Evolutionary conservation across 768 basidiomycete species (phyloP).

Genomic region (Mrakia frigida): DNA sequence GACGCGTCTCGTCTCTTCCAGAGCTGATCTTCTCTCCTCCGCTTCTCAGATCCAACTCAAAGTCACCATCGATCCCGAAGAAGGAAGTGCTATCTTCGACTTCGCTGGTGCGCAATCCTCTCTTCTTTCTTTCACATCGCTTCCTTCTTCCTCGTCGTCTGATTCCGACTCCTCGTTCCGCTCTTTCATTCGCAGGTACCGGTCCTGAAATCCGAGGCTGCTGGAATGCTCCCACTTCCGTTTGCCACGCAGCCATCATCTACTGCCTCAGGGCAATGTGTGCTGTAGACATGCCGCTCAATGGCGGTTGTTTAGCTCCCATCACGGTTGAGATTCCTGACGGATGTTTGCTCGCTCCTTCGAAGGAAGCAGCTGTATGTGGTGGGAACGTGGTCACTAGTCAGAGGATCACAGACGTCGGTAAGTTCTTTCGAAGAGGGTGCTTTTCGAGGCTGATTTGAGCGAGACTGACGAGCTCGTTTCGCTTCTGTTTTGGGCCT

Average conservation of each 20-base stretch:
- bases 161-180: background rate
- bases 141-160: background rate
- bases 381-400: slow-evolving; percentile 34
- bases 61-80: slow-evolving; percentile 34
- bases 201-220: slow-evolving; percentile 21
- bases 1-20: background rate
- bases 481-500: background rate
- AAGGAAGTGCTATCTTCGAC: slow-evolving; percentile 36
- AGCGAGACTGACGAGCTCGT: background rate
- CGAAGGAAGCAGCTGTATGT: slow-evolving; percentile 32
- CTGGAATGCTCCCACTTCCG: slow-evolving; percentile 36
- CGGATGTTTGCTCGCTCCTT: slow-evolving; percentile 32
- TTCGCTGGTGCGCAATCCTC: slow-evolving; percentile 30
- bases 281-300: slow-evolving; percentile 23
- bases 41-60: slow-evolving; percentile 29
- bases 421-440: no score
- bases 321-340: slow-evolving; percentile 27
- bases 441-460: no score
- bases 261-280: slow-evolving; percentile 34
- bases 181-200: background rate
- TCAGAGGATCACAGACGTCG: slow-evolving; percentile 36
- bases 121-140: background rate
- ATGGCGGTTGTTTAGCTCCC: background rate
- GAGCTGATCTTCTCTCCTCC: background rate
- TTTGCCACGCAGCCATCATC: slow-evolving; percentile 36